Conservation (phyloP, 805 yeast species). For the Sungouiozyma ichnusensis region DNA sequence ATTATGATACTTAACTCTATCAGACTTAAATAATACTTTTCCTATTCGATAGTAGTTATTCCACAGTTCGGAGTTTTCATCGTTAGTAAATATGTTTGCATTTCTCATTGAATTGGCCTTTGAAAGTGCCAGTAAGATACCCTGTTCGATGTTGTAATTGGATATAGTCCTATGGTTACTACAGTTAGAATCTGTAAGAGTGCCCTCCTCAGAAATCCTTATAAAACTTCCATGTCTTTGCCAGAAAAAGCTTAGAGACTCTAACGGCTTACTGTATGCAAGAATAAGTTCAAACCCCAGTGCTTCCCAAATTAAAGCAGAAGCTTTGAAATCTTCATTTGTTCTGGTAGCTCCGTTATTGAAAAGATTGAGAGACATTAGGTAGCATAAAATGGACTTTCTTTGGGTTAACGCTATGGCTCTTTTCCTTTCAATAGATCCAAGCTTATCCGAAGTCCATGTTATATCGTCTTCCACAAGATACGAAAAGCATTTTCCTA, state of each 20-base stretch:
- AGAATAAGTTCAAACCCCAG: conserved; percentile 31
- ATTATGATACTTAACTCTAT: conserved; percentile 12
- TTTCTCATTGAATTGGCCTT: conserved; percentile 16
- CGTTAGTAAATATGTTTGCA: conserved; percentile 16
- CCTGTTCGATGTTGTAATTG: conserved; percentile 22
- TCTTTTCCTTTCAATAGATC: conserved; percentile 47
- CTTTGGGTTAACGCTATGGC: conserved; percentile 56
- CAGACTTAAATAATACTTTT: conserved; percentile 46
- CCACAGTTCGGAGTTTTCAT: conserved; percentile 42
- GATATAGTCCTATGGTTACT: conserved; percentile 14
- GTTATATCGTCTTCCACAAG: conserved; percentile 81
- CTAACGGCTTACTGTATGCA: conserved; percentile 56
- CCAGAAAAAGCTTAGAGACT: conserved; percentile 42
- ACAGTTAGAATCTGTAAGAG: conserved; percentile 7
- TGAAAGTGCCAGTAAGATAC: conserved; percentile 18
- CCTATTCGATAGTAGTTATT: conserved; percentile 44
- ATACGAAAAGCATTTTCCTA: conserved; percentile 70
- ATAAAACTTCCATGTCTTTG: conserved; percentile 10
- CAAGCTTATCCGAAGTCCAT: conserved; percentile 84
- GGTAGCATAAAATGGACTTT: conserved; percentile 59
- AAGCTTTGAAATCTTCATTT: conserved; percentile 12
- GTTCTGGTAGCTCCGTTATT: conserved; percentile 1
- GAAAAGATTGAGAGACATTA: conserved; percentile 42
- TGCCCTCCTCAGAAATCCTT: conserved; percentile 12
- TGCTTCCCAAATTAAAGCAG: conserved; percentile 11